Evolutionary conservation across 2,329 filamentous ascomycete species (phyloP).

Genomic region (Alternaria arborescens): DNA sequence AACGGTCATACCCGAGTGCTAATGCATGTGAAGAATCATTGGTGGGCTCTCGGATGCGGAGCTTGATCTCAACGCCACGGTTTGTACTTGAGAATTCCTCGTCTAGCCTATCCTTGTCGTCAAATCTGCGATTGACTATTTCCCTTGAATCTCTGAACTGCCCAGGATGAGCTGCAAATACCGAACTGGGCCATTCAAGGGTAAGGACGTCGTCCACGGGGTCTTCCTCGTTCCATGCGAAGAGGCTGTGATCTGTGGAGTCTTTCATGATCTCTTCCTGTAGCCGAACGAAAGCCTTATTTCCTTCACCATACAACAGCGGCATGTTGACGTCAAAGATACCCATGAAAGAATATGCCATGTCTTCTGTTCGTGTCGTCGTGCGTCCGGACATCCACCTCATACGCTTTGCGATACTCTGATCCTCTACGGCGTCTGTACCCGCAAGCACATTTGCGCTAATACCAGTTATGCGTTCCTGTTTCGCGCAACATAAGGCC

Average conservation of each 20-base stretch:
- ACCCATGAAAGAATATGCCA: neutral
- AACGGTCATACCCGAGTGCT: too few relatives aligned
- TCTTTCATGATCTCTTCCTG: conserved; percentile 31
- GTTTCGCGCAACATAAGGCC: too few relatives aligned
- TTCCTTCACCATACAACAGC: conserved; percentile 41
- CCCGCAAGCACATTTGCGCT: neutral
- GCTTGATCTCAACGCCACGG: conserved; percentile 9
- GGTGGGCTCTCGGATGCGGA: neutral
- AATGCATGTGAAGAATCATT: too few relatives aligned
- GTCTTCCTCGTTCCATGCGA: conserved; percentile 13
- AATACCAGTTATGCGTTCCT: neutral
- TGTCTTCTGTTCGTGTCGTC: neutral
- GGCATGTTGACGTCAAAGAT: conserved; percentile 33
- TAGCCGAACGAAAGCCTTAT: conserved; percentile 31
- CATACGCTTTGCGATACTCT: conserved; percentile 4
- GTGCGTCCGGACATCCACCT: neutral
- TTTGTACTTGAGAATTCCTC: conserved; percentile 4
- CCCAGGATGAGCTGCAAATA: conserved; percentile 5
- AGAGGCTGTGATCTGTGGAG: conserved; percentile 21
- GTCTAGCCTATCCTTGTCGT: neutral
- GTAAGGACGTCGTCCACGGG: too few relatives aligned
- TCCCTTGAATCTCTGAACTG: neutral
- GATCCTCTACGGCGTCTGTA: neutral
- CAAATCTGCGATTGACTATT: neutral
- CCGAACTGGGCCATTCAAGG: neutral